Evolutionary conservation across 2,329 filamentous ascomycete genomes (phyloP), one percentile per base, ranked within the genome.

Genomic region (Aspergillus neotritici): DNA sequence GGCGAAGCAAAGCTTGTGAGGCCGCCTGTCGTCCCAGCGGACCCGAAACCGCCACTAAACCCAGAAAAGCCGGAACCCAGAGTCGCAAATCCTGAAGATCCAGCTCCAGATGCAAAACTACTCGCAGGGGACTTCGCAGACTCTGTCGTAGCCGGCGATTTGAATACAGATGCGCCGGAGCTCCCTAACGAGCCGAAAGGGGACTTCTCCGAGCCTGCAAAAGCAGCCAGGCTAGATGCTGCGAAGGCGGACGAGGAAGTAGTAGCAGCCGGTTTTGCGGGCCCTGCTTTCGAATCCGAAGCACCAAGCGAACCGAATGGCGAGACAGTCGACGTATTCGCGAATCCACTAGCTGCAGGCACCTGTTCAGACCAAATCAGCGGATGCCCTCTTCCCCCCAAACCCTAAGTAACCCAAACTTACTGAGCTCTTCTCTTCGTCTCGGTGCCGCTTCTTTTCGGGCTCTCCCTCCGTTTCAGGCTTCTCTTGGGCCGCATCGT

Each of bases 1-100:
- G 81, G 75, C 35, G 82, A 81, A 33, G 82, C 87, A 65, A 94
- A 95, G 53, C 77, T 84, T 2, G 77, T 76, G 8, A 89, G 65
- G 48, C 71, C 70, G 39, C 68, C 63, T 40, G 68, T 60, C 38
- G 65, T 64, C 36, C 65, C 66, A 36, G 72, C 70, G 50, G 64
- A 58, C 34, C 71, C 70, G 58, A 86, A 86, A 5, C 61, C 64
- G 40, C 63, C 62, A 30, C 67, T 61, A 47, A 68, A 65, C 3
- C 59, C 61, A 16, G 62, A 57, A 44, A 65, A 63, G 1, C 61
- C 61, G 41, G 62, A 65, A 5, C 64, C 64, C 33, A 71, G 50
- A 12, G 59, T 50, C 32, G 60, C 63, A 48, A 71, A 70, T 2
- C 66, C 66, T 13, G 68, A 67, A 10, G 57, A 37, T 6, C 59